Base-by-base conservation (phyloP, 1,284 basidiomycete genomes). In the Laetiporus sulphureus region DNA sequence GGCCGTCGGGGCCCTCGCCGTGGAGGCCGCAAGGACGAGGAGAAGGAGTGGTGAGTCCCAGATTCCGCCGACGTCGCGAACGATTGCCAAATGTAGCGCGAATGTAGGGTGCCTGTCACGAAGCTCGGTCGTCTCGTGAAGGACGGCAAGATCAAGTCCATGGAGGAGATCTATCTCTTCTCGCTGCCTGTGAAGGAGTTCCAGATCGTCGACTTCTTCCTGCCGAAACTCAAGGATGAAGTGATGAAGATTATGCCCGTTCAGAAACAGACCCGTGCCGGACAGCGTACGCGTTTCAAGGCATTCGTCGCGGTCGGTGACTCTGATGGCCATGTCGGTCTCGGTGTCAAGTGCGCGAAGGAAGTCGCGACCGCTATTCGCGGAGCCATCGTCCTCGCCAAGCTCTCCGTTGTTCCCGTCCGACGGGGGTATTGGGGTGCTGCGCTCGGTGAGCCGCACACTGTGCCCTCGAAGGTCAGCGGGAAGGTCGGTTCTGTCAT, bases 171-270 rank as follows among this genome's bases (percentile, higher is more conserved):
- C 73, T 99, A 99, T 77, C 91, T 99, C 62, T 99, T 99, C 85
- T 99, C 96, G 35, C 88, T 99, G 53, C 94, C 96, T 54, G 89
- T 97, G 69, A 97, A 97, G 73, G 93, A 97, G 72, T 97, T 73
- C 77, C 94, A 97, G 69, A 95, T 97, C 66, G 85, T 97, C 76
- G 93, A 97, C 74, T 83, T 85, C 66, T 95, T 97, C 87, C 79
- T 96, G 38, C 93, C 94, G 59, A 90, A 91, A 66, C 87, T 97
- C 71, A 97, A 97, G 79, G 93, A 99, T 64, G 95, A 99, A 71
- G 95, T 99, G 56, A 99, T 99, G 96, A 96, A 95, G 71, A 99
- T 99, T 69, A 94, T 93, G 87, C 96, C 96, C 58, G 96, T 99
- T 49, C 96, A 99, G 75, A 99, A 99, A 75, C 96, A 99, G 73